Evolutionary conservation across 768 basidiomycete genomes (phyloP).

Genomic region (Neoboletus subvelutipes): DNA sequence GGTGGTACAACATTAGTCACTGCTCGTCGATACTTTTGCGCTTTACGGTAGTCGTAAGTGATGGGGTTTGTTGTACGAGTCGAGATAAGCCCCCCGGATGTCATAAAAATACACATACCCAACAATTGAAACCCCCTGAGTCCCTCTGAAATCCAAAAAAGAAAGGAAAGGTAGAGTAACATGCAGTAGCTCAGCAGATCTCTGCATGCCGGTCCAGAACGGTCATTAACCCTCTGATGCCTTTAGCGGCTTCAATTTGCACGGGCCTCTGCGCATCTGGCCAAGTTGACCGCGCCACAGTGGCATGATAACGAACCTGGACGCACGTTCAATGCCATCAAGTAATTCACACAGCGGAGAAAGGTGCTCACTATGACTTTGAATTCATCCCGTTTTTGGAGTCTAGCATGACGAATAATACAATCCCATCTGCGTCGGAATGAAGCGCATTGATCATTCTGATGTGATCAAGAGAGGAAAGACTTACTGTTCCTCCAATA

Average conservation of each 20-base stretch:
- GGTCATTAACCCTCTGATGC: slow-evolving; percentile 38
- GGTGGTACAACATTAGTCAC: slow-evolving; percentile 31
- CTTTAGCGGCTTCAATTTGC: slow-evolving; percentile 35
- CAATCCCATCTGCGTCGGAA: slow-evolving; percentile 36
- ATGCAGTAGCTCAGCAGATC: slow-evolving; percentile 17
- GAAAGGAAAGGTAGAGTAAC: not conserved
- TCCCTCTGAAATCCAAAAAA: slow-evolving; percentile 15
- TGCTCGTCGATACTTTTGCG: slow-evolving; percentile 16
- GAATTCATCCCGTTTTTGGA: slow-evolving; percentile 33
- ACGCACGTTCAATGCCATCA: slow-evolving; percentile 12
- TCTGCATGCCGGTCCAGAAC: slow-evolving; percentile 34
- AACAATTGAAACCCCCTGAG: slow-evolving; percentile 16
- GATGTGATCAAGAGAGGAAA: slow-evolving; percentile 16
- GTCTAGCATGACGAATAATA: slow-evolving; percentile 32
- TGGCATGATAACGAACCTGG: slow-evolving; percentile 37
- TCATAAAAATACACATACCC: slow-evolving; percentile 25
- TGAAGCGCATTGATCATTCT: slow-evolving; percentile 14
- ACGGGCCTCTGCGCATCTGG: slow-evolving; percentile 40
- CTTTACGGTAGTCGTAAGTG: slow-evolving; percentile 12
- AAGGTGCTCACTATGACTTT: slow-evolving; percentile 33
- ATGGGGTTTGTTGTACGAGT: slow-evolving; percentile 19
- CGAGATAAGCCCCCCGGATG: slow-evolving; percentile 1
- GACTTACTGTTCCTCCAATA: slow-evolving; percentile 37
- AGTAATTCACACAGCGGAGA: slow-evolving; percentile 8
- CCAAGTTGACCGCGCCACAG: slow-evolving; percentile 35